Conservation (phyloP, 176 grass and related monocot genomes). For the Bromus sterilis region DNA sequence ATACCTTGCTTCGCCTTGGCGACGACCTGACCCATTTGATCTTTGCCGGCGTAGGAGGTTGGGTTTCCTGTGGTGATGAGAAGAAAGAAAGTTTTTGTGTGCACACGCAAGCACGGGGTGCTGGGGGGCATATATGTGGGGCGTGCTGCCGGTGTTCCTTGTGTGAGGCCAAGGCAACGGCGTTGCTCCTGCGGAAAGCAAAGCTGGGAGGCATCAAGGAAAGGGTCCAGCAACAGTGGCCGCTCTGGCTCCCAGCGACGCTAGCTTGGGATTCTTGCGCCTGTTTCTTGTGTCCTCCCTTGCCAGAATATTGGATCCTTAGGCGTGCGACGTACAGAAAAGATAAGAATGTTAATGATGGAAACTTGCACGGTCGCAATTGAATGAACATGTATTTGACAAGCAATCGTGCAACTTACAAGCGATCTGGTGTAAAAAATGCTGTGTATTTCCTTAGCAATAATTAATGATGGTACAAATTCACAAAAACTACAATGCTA, state of each 20-base stretch:
- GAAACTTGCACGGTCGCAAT: neutral
- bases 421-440: neutral
- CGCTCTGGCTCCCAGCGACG: neutral
- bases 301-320: slow-evolving; percentile 1
- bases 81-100: neutral
- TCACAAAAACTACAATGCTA: slow-evolving; percentile 11
- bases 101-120: slow-evolving; percentile 1
- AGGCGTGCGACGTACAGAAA: neutral
- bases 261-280: slow-evolving; percentile 27
- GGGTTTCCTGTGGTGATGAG: neutral
- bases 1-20: slow-evolving; percentile 39
- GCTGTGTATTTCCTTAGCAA: neutral
- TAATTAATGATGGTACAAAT: neutral
- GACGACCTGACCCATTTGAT: slow-evolving; percentile 24
- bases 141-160: slow-evolving; percentile 1
- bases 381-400: neutral
- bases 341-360: neutral
- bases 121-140: neutral
- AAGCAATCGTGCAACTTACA: neutral
- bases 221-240: slow-evolving; percentile 29
- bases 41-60: neutral
- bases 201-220: slow-evolving; percentile 39
- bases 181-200: slow-evolving; percentile 44
- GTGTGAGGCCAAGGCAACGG: slow-evolving; percentile 28
- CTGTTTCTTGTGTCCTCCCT: no score